Conservation (phyloP, 2,329 filamentous ascomycete genomes). For the Aspergillus sojae region DNA sequence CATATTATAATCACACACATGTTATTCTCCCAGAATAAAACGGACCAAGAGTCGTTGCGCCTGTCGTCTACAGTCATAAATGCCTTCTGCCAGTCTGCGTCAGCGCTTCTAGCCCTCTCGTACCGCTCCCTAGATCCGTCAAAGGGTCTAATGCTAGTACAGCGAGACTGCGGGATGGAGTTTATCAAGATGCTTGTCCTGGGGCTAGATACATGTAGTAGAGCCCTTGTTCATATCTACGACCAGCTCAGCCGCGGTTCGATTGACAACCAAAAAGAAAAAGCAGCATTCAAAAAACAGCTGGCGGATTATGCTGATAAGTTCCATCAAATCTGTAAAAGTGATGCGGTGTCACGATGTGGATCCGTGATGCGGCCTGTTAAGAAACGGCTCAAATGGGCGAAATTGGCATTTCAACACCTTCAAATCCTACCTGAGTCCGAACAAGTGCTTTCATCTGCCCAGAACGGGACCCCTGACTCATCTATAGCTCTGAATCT, state of each 20-base stretch:
- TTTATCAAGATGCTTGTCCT: background rate
- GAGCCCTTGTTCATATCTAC: slow-evolving; percentile 7
- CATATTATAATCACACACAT: slow-evolving; percentile 11
- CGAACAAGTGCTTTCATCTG: background rate
- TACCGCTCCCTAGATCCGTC: background rate
- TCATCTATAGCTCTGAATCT: background rate
- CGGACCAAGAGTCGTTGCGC: background rate
- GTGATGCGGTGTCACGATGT: background rate
- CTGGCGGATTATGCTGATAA: background rate
- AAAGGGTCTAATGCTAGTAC: background rate
- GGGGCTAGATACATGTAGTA: slow-evolving; percentile 6
- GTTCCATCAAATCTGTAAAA: slow-evolving; percentile 7
- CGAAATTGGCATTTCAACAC: slow-evolving; percentile 4
- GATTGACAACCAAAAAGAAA: background rate
- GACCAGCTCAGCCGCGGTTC: background rate
- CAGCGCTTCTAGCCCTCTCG: slow-evolving; percentile 2
- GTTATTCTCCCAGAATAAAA: background rate
- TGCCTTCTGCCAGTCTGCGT: slow-evolving; percentile 8
- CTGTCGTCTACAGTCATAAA: background rate
- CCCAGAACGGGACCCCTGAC: background rate
- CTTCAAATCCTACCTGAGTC: background rate
- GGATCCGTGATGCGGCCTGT: slow-evolving; percentile 5
- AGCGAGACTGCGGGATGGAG: background rate
- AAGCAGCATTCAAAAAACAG: background rate
- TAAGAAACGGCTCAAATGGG: slow-evolving; percentile 9